Conservation (phyloP, 176 grass and related monocot species). For the Coix lacrymajobi region DNA sequence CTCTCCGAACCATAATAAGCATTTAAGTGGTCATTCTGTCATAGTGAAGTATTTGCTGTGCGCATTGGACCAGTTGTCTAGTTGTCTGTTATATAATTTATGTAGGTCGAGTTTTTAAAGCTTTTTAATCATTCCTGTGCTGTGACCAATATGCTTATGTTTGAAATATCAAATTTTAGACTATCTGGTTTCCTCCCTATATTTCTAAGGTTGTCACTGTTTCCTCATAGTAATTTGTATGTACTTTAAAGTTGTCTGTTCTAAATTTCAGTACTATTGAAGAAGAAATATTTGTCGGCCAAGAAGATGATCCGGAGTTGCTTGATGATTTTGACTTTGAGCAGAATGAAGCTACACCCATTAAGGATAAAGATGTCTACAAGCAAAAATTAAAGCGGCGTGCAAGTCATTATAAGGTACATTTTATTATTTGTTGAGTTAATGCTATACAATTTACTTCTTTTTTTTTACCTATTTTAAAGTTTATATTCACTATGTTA, state of each 20-base stretch:
- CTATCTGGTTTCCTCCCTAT: background rate
- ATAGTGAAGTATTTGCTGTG: background rate
- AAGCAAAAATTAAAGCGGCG: slow-evolving; percentile 80
- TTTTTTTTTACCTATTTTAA: background rate
- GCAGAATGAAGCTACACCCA: slow-evolving; percentile 70
- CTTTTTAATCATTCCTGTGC: background rate
- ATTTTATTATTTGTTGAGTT: slow-evolving; percentile 22
- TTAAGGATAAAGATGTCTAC: slow-evolving; percentile 89
- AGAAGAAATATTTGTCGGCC: slow-evolving; percentile 84
- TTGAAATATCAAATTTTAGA: background rate
- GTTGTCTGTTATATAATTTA: background rate
- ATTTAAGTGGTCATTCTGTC: background rate
- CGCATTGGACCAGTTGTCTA: background rate
- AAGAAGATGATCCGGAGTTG: slow-evolving; percentile 79
- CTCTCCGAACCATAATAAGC: background rate
- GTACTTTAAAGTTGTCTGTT: background rate
- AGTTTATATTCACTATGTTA: background rate
- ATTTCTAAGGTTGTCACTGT: background rate
- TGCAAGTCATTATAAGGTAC: slow-evolving; percentile 79
- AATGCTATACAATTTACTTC: background rate
- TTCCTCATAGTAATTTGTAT: slow-evolving; percentile 6
- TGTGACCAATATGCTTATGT: background rate
- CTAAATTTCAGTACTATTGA: slow-evolving; percentile 73
- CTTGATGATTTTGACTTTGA: slow-evolving; percentile 85
- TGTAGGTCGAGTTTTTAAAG: no score